A percentile compares a stretch with the other conserved stretches of the same genome.
phyloP scores from a whole-genome alignment of 1,139 yeast genomes.

The Saccharomycopsis phalli region DNA sequence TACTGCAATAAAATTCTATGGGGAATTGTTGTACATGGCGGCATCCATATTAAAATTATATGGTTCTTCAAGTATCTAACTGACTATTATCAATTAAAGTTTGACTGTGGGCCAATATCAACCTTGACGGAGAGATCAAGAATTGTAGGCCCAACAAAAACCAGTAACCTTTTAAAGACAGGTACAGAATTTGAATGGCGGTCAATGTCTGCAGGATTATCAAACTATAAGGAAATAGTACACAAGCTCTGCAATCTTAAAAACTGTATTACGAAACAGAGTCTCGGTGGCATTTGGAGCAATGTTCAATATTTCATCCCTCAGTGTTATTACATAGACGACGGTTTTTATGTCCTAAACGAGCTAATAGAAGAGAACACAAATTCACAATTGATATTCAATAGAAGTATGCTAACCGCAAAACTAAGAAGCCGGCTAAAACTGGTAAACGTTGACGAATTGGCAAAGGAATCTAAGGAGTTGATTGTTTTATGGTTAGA shows the following conservation, averaged over 20 bases:
- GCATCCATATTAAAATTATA: slow-evolving; percentile 33
- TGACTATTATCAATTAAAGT: slow-evolving; percentile 24
- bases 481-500: slow-evolving; percentile 26
- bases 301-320: not conserved
- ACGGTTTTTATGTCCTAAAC: not conserved
- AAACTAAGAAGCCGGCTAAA: slow-evolving; percentile 25
- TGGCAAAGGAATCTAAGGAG: slow-evolving; percentile 23
- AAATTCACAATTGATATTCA: not conserved
- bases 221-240: not conserved
- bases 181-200: no score
- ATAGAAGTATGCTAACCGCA: slow-evolving; percentile 23
- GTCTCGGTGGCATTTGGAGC: not conserved
- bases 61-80: slow-evolving; percentile 34
- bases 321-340: not conserved
- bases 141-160: no score
- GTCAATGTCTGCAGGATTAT: no score
- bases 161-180: no score
- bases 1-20: slow-evolving; percentile 33
- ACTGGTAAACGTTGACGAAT: slow-evolving; percentile 21
- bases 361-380: no score
- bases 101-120: no score
- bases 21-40: slow-evolving; percentile 37
- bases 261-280: not conserved
- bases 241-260: not conserved
- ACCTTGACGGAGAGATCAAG: no score